Evolutionary conservation across 305 asterid species (phyloP).

Genomic region (Fraxinus ornus): DNA sequence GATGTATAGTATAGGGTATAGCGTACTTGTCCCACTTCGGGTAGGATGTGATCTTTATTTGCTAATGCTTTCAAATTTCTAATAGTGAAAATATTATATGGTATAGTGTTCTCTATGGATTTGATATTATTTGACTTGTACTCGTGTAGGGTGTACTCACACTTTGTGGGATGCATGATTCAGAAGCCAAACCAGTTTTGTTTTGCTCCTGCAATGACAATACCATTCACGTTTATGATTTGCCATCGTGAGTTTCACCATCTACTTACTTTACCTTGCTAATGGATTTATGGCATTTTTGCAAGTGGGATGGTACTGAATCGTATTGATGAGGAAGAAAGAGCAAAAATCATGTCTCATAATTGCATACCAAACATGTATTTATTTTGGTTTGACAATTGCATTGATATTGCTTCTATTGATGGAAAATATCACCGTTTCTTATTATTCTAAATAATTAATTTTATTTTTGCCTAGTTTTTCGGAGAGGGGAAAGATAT

Average conservation of each 20-base stretch:
- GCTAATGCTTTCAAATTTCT: neutral
- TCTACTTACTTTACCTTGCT: constrained; percentile 3
- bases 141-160: constrained; percentile 71
- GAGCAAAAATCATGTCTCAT: neutral
- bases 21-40: neutral
- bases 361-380: neutral
- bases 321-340: neutral
- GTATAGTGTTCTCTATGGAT: neutral
- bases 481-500: constrained; percentile 78
- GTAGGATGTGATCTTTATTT: neutral
- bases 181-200: constrained; percentile 82
- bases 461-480: constrained; percentile 40
- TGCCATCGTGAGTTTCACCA: constrained; percentile 75
- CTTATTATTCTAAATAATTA: neutral
- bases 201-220: constrained; percentile 82
- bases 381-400: neutral
- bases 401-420: neutral
- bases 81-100: neutral
- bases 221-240: constrained; percentile 61
- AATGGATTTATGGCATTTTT: constrained; percentile 6
- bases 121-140: neutral
- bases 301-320: neutral
- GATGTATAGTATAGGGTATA: neutral
- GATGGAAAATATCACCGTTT: neutral
- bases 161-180: constrained; percentile 89